Percentiles rank a stretch among this genome's conserved stretches.
phyloP scores from a whole-genome alignment of 148 eudicot genomes.

The Polygonum aviculare region DNA sequence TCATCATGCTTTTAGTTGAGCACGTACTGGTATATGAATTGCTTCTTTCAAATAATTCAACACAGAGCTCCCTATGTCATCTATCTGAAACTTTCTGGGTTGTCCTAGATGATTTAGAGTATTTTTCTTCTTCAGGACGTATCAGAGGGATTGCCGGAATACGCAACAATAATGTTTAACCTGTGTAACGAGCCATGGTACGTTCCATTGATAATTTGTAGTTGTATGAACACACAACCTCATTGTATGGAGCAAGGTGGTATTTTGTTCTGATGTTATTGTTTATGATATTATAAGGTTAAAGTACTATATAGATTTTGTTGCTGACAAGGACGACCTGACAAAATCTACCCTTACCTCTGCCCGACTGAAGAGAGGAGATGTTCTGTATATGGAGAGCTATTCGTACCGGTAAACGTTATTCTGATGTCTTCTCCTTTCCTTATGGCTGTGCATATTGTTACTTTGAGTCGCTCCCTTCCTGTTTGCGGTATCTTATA shows the following conservation, averaged over 20 bases:
- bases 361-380: slow-evolving; percentile 93
- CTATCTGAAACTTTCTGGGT: not conserved
- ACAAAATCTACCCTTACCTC: slow-evolving; percentile 75
- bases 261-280: not conserved
- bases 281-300: slow-evolving; percentile 37
- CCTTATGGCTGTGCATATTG: no score
- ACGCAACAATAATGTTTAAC: slow-evolving; percentile 82
- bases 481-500: slow-evolving; percentile 9
- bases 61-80: not conserved
- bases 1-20: not conserved
- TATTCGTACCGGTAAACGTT: slow-evolving; percentile 63
- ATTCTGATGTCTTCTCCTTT: not conserved
- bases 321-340: slow-evolving; percentile 94
- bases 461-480: not conserved
- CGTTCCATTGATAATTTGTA: not conserved
- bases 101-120: not conserved
- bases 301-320: slow-evolving; percentile 77
- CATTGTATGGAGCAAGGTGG: not conserved
- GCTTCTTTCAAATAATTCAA: not conserved
- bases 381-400: slow-evolving; percentile 88
- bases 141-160: slow-evolving; percentile 73
- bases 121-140: slow-evolving; percentile 48
- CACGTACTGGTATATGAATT: not conserved
- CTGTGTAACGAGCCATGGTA: slow-evolving; percentile 99
- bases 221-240: not conserved